Base-by-base conservation (phyloP, 129 eudicot species). In the Pulicaria dysenterica region DNA sequence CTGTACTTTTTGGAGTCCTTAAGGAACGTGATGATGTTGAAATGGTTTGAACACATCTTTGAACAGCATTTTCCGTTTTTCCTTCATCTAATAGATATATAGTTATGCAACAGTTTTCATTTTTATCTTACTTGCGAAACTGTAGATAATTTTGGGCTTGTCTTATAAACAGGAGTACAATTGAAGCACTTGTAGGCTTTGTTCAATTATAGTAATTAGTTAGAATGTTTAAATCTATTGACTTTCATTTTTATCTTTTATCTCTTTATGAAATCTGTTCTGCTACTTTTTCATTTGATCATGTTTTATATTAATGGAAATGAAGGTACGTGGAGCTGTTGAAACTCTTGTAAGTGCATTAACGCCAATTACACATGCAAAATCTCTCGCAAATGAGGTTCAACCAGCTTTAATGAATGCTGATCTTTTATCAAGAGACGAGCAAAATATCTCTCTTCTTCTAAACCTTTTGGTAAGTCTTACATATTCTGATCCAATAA, bases 21-120 rank as follows among this genome's bases (percentile, higher is more conserved):
- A 89, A 82, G 89, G 96, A 89, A 69, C 91, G 91, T 16, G 98
- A 92, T 75, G 96, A 92, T 75, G 89, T 85, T 60, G 96, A 92
- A 83, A 87, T 92, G 98, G 98, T 92, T 75, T 75, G 73, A 56
- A 66, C 63, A 57, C 80, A 75, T 73, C 55, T 53, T 13, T 61
- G 3, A 61, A 42, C 67, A 45, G 8, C 47, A 7, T 43, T 64
- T 46, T 64, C 59, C 59, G 10, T 74, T 43, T 64, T 46, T 64
- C 60, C 59, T 37, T 74, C 65, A 53, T 64, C 45, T 24, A 36
- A 54, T 55, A 13, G 41, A 57, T 66, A 38, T 40, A 53, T 62
- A 61, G 70, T 62, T 73, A 49, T 50, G 53, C 40, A 55, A 64
- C 53, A 19, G 8, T 55, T 53, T 43, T 66, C 46, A 14, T 16